Evolutionary conservation across 768 basidiomycete species (phyloP), one percentile per base, ranked within the genome.

Genomic region (Boletus edulis): DNA sequence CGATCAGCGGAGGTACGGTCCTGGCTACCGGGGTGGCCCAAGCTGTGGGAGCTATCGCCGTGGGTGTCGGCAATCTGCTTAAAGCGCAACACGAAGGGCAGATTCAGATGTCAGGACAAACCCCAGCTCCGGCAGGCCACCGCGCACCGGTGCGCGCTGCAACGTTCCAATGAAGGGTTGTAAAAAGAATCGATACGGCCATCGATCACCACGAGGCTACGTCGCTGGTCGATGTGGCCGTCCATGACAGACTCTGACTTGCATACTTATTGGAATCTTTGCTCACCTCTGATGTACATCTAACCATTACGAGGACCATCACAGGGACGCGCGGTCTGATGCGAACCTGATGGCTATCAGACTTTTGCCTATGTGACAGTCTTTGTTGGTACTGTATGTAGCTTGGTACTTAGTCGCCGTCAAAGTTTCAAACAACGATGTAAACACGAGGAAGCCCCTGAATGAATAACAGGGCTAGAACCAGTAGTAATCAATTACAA

Each of bases 31-130:
- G 84, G 13, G 84, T 89, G 14, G 87, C 82, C 14, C 89, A 91
- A 60, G 89, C 89, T 1, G 83, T 88, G 24, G 89, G 89, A 11
- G 87, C 87, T 1, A 84, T 91, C 55, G 89, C 88, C 2, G 80
- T 91, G 4, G 88, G 89, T 3, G 73, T 91, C 32, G 89, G 89
- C 1, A 80, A 76, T 35, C 69, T 78, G 69, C 70, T 84, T 51
- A 79, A 81, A 65, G 74, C 79, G 3, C 72, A 76, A 29, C 78
- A 80, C 29, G 77, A 80, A 44, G 66, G 71, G 14, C 70, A 71
- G n/a, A 13, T 72, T 13, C 61, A 72, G 37, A 34, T 67, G 20
- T 63, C 70, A 11, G 67, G 59, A 18, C 62, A 66, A 40, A 0
- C 50, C 0, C 61, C 60, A 45, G 59, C 60, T 24, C 58, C 63